These are phyloP conservation scores for Colletotrichum sojae DNA, from an alignment of 2,329 filamentous ascomycete species.

Conservation along the genomic window DNA sequence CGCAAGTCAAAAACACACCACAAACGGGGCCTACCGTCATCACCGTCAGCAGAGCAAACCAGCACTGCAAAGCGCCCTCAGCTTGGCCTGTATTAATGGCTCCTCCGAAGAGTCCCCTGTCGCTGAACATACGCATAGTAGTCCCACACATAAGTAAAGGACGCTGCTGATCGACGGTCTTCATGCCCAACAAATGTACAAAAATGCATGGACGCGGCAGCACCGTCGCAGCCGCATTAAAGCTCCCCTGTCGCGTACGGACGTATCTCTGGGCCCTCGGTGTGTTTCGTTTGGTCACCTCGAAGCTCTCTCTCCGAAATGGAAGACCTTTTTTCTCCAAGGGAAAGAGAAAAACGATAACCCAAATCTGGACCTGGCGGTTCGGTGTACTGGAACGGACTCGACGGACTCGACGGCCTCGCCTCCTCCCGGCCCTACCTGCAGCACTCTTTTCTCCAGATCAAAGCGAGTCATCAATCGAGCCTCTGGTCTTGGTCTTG, in stretches of 20 bases:
- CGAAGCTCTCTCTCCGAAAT: not conserved
- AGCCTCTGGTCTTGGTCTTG: not conserved
- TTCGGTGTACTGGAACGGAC: slow-evolving; percentile 30
- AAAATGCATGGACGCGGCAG: not conserved
- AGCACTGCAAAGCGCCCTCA: not conserved
- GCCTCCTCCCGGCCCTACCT: slow-evolving; percentile 13
- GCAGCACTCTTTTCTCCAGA: slow-evolving; percentile 18
- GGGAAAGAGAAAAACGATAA: not conserved
- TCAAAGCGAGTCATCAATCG: not conserved
- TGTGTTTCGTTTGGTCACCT: slow-evolving; percentile 12
- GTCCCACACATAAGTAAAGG: slow-evolving; percentile 3
- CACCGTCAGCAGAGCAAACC: not conserved
- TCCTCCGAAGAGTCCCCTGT: slow-evolving; percentile 10
- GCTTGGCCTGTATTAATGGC: slow-evolving; percentile 5
- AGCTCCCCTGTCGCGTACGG: slow-evolving; percentile 17
- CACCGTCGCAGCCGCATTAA: not conserved
- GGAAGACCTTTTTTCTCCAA: not conserved
- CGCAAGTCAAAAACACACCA: slow-evolving; percentile 2
- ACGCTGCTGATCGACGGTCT: not conserved
- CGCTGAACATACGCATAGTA: slow-evolving; percentile 1
- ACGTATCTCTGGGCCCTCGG: slow-evolving; percentile 2
- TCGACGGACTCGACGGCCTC: slow-evolving; percentile 28
- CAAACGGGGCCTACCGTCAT: slow-evolving; percentile 4
- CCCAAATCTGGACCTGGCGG: slow-evolving; percentile 1
- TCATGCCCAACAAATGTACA: slow-evolving; percentile 7